phyloP scores from a whole-genome alignment of 805 yeast species.

The Blastobotrys parvus region DNA sequence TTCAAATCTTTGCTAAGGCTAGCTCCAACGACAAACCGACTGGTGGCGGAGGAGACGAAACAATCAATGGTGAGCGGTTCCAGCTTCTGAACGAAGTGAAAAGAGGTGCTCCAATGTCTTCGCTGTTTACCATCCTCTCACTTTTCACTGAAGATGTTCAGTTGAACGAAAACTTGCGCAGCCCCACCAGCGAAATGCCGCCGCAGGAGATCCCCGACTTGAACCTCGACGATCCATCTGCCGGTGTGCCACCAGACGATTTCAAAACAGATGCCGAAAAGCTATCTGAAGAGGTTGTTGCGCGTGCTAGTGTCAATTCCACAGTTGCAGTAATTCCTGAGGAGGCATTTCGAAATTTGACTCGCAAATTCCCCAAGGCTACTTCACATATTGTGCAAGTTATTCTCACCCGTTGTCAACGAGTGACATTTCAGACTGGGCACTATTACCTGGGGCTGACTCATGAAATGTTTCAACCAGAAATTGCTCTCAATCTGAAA shows the following conservation, averaged over 20 bases:
- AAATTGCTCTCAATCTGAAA: constrained; percentile 49
- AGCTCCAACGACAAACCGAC: neutral
- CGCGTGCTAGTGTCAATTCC: constrained; percentile 63
- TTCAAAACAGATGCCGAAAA: neutral
- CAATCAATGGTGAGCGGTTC: constrained; percentile 47
- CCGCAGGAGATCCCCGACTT: constrained; percentile 6
- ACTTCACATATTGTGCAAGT: constrained; percentile 92
- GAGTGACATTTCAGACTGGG: constrained; percentile 87
- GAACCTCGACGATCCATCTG: constrained; percentile 3
- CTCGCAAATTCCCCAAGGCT: constrained; percentile 71
- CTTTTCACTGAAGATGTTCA: constrained; percentile 49
- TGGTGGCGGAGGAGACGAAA: constrained; percentile 1
- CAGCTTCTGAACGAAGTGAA: constrained; percentile 74
- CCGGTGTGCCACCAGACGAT: constrained; percentile 1
- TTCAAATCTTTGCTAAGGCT: constrained; percentile 65
- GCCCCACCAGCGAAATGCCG: neutral
- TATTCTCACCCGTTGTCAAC: constrained; percentile 74
- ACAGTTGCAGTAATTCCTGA: constrained; percentile 91
- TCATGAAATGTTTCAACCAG: constrained; percentile 70
- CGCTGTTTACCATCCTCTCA: constrained; percentile 70
- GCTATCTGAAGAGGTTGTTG: constrained; percentile 40
- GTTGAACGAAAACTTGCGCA: constrained; percentile 13
- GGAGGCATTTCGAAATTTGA: constrained; percentile 66
- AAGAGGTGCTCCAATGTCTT: constrained; percentile 77
- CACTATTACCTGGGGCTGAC: constrained; percentile 83